Evolutionary conservation across 1,284 basidiomycete species (phyloP), one percentile per base, ranked within the genome.

Genomic region (Hymenochaete sp.): DNA sequence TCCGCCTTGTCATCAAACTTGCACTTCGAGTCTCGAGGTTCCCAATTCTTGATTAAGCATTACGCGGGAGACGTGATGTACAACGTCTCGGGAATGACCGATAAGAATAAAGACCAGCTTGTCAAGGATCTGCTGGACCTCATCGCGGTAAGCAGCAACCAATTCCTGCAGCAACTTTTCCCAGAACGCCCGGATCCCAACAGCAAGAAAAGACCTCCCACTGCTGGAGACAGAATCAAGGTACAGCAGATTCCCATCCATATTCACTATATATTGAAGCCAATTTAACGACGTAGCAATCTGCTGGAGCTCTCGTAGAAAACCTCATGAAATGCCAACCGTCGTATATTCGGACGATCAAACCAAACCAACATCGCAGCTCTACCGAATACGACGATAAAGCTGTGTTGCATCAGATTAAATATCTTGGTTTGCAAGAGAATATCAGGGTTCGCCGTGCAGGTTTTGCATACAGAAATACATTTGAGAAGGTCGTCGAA

Each of bases 41-140:
- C 80, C 19, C 89, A 95, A 59, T 95, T 95, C 68, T 63, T 95
- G 50, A 87, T 96, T 53, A 85, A 81, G 58, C 93, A 98, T 62
- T 97, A 97, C 59, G 95, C 95, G 22, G 96, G 96, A 55, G 96
- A 98, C 60, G 96, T 99, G 54, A 89, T 93, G 79, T 99, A 99
- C 71, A 96, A 93, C 54, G 82, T 98, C 6, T 62, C 84, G 11
- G 96, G 96, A 7, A 98, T 98, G 96, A 98, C 96, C 13, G 96
- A 99, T 68, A 99, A 98, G 77, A 99, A 99, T 73, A 98, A 98
- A 73, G 96, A 99, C 58, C 80, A 91, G 4, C 73, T 99, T 25
- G 75, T 93, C 62, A 98, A 98, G 64, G 96, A 98, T 60, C 72
- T 98, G 31, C 71, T 98, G 41, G 93, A 98, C 58, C 76, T 98